These are phyloP conservation scores for Penicillium arizonense DNA, from an alignment of 495 filamentous ascomycete genomes.

Conservation along the genomic window DNA sequence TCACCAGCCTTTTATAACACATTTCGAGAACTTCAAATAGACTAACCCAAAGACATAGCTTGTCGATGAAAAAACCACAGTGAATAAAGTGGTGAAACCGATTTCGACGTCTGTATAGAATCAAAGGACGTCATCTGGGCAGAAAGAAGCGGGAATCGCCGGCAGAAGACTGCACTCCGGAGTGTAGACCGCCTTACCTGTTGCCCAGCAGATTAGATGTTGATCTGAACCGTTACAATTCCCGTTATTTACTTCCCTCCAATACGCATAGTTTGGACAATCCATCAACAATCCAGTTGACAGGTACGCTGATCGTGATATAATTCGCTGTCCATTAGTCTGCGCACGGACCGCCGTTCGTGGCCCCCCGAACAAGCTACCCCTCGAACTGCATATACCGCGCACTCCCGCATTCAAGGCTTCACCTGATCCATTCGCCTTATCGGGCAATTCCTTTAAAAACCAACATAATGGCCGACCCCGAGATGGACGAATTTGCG, in stretches of 20 bases:
- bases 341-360: slow-evolving; percentile 22
- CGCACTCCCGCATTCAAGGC: neutral
- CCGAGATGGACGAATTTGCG: slow-evolving; percentile 51
- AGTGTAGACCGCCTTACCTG: slow-evolving; percentile 5
- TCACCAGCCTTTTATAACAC: too few species aligned
- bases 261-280: neutral
- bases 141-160: slow-evolving; percentile 6
- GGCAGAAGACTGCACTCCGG: slow-evolving; percentile 7
- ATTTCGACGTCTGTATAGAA: too few species aligned
- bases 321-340: neutral
- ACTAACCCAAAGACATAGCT: too few species aligned
- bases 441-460: neutral
- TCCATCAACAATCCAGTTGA: neutral
- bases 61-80: too few species aligned
- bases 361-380: slow-evolving; percentile 22
- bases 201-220: neutral
- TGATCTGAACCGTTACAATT: neutral
- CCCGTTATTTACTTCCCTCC: neutral
- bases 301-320: neutral
- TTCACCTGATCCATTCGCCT: neutral
- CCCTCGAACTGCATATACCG: slow-evolving; percentile 17
- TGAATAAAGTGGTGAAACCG: too few species aligned
- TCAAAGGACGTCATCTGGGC: slow-evolving; percentile 5
- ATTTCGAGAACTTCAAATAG: too few species aligned
- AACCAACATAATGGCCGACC: slow-evolving; percentile 21